These are phyloP conservation scores for Eucalyptus erythrocorys DNA, from an alignment of 345 rosid species.

Conservation along the genomic window DNA sequence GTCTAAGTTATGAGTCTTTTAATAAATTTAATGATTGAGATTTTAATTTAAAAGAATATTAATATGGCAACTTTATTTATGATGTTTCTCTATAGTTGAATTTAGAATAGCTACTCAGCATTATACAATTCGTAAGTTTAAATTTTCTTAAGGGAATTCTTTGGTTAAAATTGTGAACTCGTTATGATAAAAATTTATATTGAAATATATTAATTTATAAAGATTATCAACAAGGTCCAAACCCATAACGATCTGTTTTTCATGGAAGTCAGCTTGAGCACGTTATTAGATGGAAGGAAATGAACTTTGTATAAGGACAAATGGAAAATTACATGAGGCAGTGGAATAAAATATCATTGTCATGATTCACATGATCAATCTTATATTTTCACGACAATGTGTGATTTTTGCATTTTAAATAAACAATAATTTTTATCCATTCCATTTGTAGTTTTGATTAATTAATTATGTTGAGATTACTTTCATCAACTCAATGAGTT, in stretches of 20 bases:
- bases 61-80: background rate
- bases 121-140: background rate
- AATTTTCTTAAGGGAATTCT: background rate
- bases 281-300: background rate
- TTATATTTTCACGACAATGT: background rate
- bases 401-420: background rate
- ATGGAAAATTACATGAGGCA: background rate
- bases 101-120: background rate
- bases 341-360: background rate
- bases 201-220: background rate
- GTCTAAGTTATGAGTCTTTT: background rate
- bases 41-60: background rate
- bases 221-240: background rate
- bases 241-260: background rate
- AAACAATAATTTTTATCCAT: background rate
- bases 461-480: background rate
- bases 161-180: background rate
- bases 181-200: background rate
- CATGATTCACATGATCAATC: background rate
- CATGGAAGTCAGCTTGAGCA: background rate
- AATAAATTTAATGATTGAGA: background rate
- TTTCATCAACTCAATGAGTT: background rate
- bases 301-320: background rate
- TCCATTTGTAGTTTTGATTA: background rate
- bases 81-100: background rate